Evolutionary conservation across 164 flowering plant genomes (phyloP).

Genomic region (Nymphaea thermarum): DNA sequence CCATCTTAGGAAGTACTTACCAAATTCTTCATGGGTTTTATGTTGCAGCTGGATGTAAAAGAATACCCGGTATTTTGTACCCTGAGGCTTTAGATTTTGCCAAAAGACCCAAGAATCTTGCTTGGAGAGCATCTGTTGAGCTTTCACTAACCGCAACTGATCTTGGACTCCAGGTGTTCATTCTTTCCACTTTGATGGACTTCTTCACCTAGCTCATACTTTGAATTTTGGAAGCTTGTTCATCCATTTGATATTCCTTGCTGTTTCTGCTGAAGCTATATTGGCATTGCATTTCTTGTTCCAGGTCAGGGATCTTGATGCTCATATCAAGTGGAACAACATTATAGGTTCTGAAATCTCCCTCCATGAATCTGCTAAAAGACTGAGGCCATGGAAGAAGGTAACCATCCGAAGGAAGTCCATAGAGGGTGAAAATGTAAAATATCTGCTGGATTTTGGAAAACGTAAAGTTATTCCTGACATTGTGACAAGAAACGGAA

Average conservation of each 20-base stretch:
- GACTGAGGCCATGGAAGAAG: conserved; percentile 62
- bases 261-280: too few species aligned
- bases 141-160: conserved; percentile 48
- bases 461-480: conserved; percentile 81
- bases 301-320: conserved; percentile 80
- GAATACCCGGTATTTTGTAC: conserved; percentile 65
- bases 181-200: background rate
- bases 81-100: conserved; percentile 70
- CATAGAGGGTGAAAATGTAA: conserved; percentile 36
- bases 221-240: background rate
- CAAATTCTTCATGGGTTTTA: conserved; percentile 17
- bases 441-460: conserved; percentile 94
- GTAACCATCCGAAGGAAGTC: conserved; percentile 60
- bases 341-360: conserved; percentile 47
- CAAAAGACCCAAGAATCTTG: conserved; percentile 50
- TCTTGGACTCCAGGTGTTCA: conserved; percentile 71
- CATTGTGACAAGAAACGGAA: conserved; percentile 53
- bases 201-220: background rate
- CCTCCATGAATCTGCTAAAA: conserved; percentile 39
- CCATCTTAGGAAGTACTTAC: background rate
- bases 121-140: conserved; percentile 87
- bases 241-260: background rate
- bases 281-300: background rate
- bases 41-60: conserved; percentile 70
- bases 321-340: conserved; percentile 67